A percentile compares a stretch with the other conserved stretches of the same genome.
Evolutionary conservation across 306 rosid species (phyloP).

Genomic region (Vicia villosa): DNA sequence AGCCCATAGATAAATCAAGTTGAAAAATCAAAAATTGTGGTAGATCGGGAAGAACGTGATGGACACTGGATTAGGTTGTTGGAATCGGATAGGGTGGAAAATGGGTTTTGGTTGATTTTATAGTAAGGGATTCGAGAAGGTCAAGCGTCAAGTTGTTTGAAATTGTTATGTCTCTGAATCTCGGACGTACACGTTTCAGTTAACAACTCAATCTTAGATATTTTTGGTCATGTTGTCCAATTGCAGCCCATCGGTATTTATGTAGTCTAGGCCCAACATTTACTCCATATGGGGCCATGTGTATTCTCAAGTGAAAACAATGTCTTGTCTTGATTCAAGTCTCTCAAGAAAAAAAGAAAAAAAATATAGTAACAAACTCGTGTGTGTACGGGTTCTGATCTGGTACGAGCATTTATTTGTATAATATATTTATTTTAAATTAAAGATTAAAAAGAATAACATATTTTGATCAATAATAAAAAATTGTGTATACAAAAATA

Average conservation of each 20-base stretch:
- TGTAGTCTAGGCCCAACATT: conserved; percentile 26
- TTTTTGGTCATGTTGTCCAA: conserved; percentile 14
- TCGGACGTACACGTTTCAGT: conserved; percentile 44
- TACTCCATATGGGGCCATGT: background rate
- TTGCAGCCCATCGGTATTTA: background rate
- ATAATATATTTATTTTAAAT: too few relatives aligned
- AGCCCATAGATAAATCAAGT: conserved; percentile 13
- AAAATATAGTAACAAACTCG: too few relatives aligned
- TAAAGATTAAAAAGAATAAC: too few relatives aligned
- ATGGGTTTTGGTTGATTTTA: background rate
- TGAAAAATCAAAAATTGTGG: background rate
- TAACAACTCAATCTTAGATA: background rate
- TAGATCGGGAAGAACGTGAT: background rate
- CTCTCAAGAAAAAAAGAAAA: too few relatives aligned
- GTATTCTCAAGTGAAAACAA: background rate
- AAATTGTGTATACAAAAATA: too few relatives aligned
- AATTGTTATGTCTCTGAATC: conserved; percentile 37
- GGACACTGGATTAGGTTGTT: conserved; percentile 34
- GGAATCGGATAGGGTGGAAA: background rate
- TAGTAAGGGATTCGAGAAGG: background rate
- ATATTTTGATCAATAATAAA: too few relatives aligned
- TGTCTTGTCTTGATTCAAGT: too few relatives aligned
- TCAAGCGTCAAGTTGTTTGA: conserved; percentile 18
- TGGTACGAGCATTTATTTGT: too few relatives aligned
- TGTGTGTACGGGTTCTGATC: too few relatives aligned